These are phyloP conservation scores for Pythium sukuiense DNA, from an alignment of 352 stramenopile species.

Conservation along the genomic window DNA sequence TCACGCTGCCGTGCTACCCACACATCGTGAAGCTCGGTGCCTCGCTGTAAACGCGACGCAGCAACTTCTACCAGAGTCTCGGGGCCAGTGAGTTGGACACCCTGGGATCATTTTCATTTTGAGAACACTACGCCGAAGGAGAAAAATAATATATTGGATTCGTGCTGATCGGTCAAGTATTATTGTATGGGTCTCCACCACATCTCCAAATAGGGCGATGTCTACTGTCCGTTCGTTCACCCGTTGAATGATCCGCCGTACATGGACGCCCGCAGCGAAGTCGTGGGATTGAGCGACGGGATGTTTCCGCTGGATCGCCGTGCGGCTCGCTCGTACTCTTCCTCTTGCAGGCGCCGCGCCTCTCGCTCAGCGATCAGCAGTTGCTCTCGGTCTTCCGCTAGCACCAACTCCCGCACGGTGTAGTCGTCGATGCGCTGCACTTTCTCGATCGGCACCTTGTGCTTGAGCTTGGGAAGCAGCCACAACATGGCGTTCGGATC, in stretches of 20 bases:
- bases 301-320: slow-evolving; percentile 31
- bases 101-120: slow-evolving; percentile 21
- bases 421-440: slow-evolving; percentile 79
- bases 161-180: neutral
- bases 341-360: slow-evolving; percentile 61
- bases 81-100: too few species aligned
- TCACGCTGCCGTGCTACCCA: slow-evolving; percentile 83
- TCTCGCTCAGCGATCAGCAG: slow-evolving; percentile 64
- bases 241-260: slow-evolving; percentile 13
- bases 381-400: slow-evolving; percentile 78
- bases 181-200: neutral
- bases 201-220: too few species aligned
- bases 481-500: slow-evolving; percentile 80
- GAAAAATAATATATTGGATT: slow-evolving; percentile 25
- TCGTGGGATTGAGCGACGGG: slow-evolving; percentile 5
- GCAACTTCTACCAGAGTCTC: too few species aligned
- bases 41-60: slow-evolving; percentile 48
- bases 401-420: slow-evolving; percentile 73
- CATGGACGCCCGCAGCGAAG: slow-evolving; percentile 16
- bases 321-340: slow-evolving; percentile 45
- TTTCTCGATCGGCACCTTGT: slow-evolving; percentile 80
- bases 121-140: neutral
- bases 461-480: slow-evolving; percentile 78
- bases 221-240: neutral
- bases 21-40: slow-evolving; percentile 73